phyloP scores from a whole-genome alignment of 2,329 filamentous ascomycete species.

The Trichoderma harzianum region DNA sequence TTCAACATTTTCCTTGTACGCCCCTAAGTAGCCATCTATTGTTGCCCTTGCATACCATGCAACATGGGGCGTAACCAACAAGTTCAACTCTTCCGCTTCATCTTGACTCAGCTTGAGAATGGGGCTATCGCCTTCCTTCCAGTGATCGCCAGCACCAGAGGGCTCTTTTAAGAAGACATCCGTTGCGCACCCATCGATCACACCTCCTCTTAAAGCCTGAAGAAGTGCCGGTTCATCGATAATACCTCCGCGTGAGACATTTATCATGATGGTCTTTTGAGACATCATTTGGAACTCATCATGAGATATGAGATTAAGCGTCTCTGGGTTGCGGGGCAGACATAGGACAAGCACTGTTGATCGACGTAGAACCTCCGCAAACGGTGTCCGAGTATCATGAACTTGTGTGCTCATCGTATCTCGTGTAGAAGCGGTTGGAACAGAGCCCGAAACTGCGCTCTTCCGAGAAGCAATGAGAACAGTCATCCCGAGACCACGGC shows the following conservation, averaged over 20 bases:
- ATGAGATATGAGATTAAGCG: background rate
- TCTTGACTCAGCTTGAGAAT: background rate
- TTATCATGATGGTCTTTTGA: background rate
- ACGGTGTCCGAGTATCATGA: background rate
- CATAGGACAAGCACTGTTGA: background rate
- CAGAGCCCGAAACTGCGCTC: background rate
- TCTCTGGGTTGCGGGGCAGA: background rate
- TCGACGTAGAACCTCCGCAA: background rate
- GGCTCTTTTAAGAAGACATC: background rate
- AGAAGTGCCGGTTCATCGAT: background rate
- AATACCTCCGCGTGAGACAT: background rate
- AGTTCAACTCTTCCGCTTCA: background rate
- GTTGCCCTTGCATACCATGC: background rate
- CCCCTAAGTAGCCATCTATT: background rate
- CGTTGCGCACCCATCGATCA: background rate
- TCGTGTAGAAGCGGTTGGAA: background rate
- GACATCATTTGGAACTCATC: background rate
- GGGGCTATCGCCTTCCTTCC: background rate
- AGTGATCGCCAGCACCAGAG: background rate
- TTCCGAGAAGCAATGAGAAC: background rate
- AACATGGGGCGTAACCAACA: background rate
- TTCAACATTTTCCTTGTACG: background rate
- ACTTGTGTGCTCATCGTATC: background rate
- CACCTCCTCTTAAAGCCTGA: background rate
- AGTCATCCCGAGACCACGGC: constrained; percentile 1